These are phyloP conservation scores for Santalum album DNA, from an alignment of 164 flowering plant species.

Conservation along the genomic window DNA sequence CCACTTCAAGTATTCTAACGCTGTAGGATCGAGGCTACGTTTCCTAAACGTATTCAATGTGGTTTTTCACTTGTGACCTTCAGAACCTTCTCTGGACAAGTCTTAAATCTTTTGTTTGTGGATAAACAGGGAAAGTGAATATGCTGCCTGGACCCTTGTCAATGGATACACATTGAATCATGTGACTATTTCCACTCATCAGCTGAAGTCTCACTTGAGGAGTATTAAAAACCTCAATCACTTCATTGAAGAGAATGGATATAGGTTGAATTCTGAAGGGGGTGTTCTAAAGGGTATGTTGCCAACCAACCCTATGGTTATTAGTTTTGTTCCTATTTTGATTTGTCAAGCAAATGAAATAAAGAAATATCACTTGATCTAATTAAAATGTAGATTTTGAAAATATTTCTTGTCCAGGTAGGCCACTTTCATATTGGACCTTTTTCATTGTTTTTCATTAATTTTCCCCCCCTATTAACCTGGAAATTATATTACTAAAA, in stretches of 20 bases:
- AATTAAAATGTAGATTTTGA: not conserved
- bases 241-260: constrained; percentile 73
- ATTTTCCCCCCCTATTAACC: too few relatives aligned
- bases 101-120: constrained; percentile 13
- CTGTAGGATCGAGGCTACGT: not conserved
- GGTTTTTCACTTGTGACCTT: not conserved
- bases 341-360: not conserved
- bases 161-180: constrained; percentile 94
- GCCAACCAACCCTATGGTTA: constrained; percentile 1
- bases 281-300: constrained; percentile 77
- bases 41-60: too few relatives aligned
- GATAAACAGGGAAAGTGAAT: constrained; percentile 79
- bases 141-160: constrained; percentile 99
- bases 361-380: too few relatives aligned
- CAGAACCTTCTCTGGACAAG: not conserved
- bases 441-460: too few relatives aligned
- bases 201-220: constrained; percentile 52
- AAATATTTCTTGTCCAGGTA: too few relatives aligned
- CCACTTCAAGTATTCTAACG: not conserved
- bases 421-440: too few relatives aligned
- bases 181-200: constrained; percentile 80
- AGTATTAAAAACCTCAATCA: constrained; percentile 57
- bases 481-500: too few relatives aligned
- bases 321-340: not conserved
- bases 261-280: constrained; percentile 88